phyloP scores from a whole-genome alignment of 2,329 filamentous ascomycete genomes.

The Colletotrichum phormii region DNA sequence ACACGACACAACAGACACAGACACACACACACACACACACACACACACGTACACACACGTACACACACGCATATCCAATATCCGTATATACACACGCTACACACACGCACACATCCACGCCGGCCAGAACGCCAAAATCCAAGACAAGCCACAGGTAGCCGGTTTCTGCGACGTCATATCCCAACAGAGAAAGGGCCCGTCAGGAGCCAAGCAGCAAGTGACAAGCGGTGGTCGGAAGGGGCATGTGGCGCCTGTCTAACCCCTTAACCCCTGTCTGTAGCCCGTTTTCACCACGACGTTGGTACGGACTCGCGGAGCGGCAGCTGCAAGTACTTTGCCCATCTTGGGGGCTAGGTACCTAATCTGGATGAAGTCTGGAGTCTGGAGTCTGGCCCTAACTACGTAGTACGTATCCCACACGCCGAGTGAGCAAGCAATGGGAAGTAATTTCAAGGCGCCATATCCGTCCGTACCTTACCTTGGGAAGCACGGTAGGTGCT shows the following conservation, averaged over 20 bases:
- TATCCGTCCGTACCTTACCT: not conserved
- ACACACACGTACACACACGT: too few species aligned
- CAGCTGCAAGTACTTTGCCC: not conserved
- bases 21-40: not conserved
- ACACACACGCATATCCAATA: too few species aligned
- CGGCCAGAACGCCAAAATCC: not conserved
- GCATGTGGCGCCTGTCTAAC: conserved; percentile 30
- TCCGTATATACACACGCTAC: not conserved
- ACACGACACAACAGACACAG: conserved; percentile 2
- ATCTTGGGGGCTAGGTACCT: not conserved
- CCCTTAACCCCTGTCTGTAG: conserved; percentile 17
- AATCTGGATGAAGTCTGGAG: too few species aligned
- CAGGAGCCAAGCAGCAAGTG: conserved; percentile 12
- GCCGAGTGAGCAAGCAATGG: not conserved
- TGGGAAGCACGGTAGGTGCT: not conserved
- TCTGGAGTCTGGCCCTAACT: too few species aligned
- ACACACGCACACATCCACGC: not conserved
- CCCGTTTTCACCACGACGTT: not conserved
- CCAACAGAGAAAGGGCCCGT: conserved; percentile 16
- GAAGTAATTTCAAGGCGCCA: not conserved
- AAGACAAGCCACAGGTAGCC: conserved; percentile 16
- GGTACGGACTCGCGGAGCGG: not conserved
- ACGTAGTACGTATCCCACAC: not conserved
- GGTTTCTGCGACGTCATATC: conserved; percentile 31
- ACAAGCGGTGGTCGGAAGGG: conserved; percentile 22